phyloP scores from a whole-genome alignment of 768 basidiomycete genomes.

The Leccinum pellstonianum region DNA sequence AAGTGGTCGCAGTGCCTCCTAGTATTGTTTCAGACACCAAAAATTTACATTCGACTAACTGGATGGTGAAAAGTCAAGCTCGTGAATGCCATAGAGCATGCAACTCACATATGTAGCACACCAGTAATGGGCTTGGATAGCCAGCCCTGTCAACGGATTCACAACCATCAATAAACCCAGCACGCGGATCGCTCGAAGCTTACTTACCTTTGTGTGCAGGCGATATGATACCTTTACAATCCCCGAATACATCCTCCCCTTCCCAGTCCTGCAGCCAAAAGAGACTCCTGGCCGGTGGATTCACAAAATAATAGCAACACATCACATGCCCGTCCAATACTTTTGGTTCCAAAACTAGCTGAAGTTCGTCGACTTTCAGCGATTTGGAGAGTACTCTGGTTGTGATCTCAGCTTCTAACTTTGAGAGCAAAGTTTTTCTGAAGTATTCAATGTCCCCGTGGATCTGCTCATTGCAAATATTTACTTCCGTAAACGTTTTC shows the following conservation, averaged over 20 bases:
- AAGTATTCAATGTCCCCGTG: constrained; percentile 37
- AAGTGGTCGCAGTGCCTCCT: constrained; percentile 38
- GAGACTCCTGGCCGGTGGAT: constrained; percentile 43
- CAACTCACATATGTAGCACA: constrained; percentile 16
- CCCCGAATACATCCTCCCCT: constrained; percentile 30
- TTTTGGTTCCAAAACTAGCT: constrained; percentile 47
- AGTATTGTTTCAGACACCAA: constrained; percentile 1
- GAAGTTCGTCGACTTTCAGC: constrained; percentile 34
- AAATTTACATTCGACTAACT: not conserved
- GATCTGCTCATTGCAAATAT: constrained; percentile 42
- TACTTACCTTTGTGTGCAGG: constrained; percentile 26
- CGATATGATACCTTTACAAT: constrained; percentile 22
- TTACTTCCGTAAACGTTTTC: constrained; percentile 55
- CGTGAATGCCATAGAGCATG: not conserved
- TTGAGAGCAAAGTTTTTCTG: constrained; percentile 15
- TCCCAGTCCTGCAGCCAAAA: constrained; percentile 54
- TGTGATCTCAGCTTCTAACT: constrained; percentile 19
- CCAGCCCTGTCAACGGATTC: constrained; percentile 26
- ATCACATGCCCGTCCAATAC: constrained; percentile 19
- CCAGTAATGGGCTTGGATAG: constrained; percentile 39
- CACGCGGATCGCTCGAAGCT: not conserved
- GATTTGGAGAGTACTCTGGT: constrained; percentile 12
- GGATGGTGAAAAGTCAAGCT: constrained; percentile 7
- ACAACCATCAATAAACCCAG: not conserved
- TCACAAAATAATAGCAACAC: constrained; percentile 53